phyloP scores from a whole-genome alignment of 768 basidiomycete species.

The Amanita phalloides region DNA sequence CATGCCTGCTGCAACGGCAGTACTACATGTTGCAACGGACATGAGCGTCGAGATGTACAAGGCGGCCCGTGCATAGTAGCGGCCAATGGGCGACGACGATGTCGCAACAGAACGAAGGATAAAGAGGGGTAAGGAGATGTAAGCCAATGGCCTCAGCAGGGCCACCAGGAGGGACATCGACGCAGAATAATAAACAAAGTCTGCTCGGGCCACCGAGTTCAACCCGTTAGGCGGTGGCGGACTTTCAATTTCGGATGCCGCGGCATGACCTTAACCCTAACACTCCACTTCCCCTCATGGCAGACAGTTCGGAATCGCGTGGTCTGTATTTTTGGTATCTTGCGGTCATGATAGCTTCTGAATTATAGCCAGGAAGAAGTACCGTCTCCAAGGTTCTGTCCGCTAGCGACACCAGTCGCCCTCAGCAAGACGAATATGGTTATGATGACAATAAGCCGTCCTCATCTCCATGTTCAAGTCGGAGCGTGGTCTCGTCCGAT shows the following conservation, averaged over 20 bases:
- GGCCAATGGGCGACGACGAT: constrained; percentile 42
- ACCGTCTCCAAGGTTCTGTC: constrained; percentile 14
- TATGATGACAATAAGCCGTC: neutral
- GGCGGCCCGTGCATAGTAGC: constrained; percentile 66
- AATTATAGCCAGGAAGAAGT: constrained; percentile 17
- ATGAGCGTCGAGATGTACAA: constrained; percentile 65
- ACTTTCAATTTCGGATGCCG: neutral
- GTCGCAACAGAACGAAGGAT: constrained; percentile 51
- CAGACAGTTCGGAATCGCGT: constrained; percentile 11
- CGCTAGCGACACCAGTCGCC: constrained; percentile 5
- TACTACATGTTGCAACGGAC: constrained; percentile 62
- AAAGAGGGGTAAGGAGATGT: constrained; percentile 64
- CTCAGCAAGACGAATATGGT: neutral
- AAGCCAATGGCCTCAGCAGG: constrained; percentile 42
- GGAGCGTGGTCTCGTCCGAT: neutral
- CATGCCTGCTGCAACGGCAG: constrained; percentile 57
- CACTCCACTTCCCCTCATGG: neutral
- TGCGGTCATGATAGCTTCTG: constrained; percentile 2
- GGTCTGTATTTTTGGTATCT: constrained; percentile 12
- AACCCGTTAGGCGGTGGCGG: neutral
- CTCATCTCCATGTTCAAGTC: no score
- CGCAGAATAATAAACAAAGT: constrained; percentile 1
- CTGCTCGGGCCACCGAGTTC: neutral
- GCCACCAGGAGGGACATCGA: constrained; percentile 54
- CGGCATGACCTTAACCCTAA: neutral